Conservation (phyloP, 331 rosid species). For the Malus hybrid region DNA sequence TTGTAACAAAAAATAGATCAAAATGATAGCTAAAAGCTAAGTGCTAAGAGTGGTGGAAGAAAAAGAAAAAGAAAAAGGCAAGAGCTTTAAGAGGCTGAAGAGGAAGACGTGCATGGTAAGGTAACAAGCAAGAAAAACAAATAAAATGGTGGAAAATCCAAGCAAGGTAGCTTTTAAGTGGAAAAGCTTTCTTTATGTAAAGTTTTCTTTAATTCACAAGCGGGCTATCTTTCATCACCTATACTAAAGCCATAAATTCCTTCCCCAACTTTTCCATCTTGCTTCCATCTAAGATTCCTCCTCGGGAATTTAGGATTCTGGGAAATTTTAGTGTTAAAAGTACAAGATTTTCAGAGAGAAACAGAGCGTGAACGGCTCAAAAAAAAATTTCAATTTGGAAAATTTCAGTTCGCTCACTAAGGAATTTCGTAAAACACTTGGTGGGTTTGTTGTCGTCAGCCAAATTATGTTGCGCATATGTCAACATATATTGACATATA, state of each 20-base stretch:
- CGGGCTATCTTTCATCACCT: constrained; percentile 3
- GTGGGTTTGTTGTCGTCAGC: too few relatives aligned
- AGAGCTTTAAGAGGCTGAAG: neutral
- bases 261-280: neutral
- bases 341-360: too few relatives aligned
- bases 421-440: too few relatives aligned
- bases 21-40: too few relatives aligned
- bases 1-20: too few relatives aligned
- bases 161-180: constrained; percentile 2
- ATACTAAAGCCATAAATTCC: constrained; percentile 20
- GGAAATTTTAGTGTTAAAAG: too few relatives aligned
- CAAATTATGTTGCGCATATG: too few relatives aligned
- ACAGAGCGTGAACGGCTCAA: too few relatives aligned
- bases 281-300: constrained; percentile 2
- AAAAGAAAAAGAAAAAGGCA: neutral
- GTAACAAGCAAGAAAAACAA: neutral
- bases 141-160: neutral
- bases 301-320: too few relatives aligned
- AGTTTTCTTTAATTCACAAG: constrained; percentile 22
- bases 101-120: neutral
- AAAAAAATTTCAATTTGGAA: too few relatives aligned
- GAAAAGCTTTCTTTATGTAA: constrained; percentile 3
- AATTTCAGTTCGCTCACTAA: too few relatives aligned
- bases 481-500: too few relatives aligned
- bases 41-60: neutral